Evolutionary conservation across 1,284 basidiomycete species (phyloP).

Genomic region (Ustilago loliicola): DNA sequence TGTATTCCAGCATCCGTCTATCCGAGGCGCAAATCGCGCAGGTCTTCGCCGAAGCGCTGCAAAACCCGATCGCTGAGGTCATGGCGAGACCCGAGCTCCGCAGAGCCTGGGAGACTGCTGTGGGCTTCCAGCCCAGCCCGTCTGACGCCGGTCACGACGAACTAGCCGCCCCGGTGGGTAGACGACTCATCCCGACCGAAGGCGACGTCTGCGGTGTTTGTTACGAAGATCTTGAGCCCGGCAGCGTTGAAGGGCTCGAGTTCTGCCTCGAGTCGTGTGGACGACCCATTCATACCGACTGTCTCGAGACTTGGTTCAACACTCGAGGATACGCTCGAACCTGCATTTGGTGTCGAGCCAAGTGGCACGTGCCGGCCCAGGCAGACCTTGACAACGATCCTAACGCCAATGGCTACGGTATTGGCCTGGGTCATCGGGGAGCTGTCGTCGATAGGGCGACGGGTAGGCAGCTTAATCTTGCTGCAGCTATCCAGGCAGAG

Average conservation of each 20-base stretch:
- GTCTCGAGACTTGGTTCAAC: constrained; percentile 43
- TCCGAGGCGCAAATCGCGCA: constrained; percentile 17
- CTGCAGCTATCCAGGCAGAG: constrained; percentile 22
- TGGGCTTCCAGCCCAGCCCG: constrained; percentile 24
- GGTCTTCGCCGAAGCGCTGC: constrained; percentile 28
- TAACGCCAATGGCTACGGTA: constrained; percentile 37
- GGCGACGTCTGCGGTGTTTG: constrained; percentile 52
- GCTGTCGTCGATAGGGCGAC: constrained; percentile 24
- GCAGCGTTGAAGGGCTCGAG: constrained; percentile 36
- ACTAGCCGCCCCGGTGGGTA: constrained; percentile 15
- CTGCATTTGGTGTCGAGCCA: constrained; percentile 51
- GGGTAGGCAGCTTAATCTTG: constrained; percentile 44
- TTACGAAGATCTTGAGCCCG: constrained; percentile 47
- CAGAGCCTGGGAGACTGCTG: constrained; percentile 39
- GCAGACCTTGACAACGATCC: neutral
- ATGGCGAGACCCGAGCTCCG: constrained; percentile 36
- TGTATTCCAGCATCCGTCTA: constrained; percentile 19
- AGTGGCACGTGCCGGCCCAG: constrained; percentile 33
- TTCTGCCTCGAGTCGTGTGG: constrained; percentile 51
- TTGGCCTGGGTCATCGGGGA: constrained; percentile 23
- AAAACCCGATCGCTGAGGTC: constrained; percentile 32
- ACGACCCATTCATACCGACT: constrained; percentile 47
- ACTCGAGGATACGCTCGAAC: constrained; percentile 26
- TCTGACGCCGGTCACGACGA: neutral
- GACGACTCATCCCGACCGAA: constrained; percentile 35